phyloP scores from a whole-genome alignment of 1,139 yeast species.

The Petasospora rhodanensis region DNA sequence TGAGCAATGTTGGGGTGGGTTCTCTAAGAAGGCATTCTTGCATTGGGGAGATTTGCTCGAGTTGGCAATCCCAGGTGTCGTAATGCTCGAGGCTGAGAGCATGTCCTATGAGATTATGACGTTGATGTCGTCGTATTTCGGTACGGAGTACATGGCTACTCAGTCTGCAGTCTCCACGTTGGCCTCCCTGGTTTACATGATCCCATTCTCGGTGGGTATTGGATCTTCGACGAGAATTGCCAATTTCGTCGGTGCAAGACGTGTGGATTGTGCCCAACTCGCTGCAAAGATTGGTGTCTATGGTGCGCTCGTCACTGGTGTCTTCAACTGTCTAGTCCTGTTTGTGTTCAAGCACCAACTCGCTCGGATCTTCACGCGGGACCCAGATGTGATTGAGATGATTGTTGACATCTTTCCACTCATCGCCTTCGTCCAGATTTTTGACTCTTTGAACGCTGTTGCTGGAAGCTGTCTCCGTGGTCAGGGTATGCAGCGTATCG shows the following conservation, averaged over 20 bases:
- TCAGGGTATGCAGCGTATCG: conserved; percentile 79
- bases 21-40: conserved; percentile 41
- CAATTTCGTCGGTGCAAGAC: conserved; percentile 78
- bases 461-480: conserved; percentile 85
- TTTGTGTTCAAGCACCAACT: conserved; percentile 49
- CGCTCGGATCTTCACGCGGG: conserved; percentile 67
- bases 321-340: conserved; percentile 49
- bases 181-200: conserved; percentile 76
- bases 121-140: conserved; percentile 70
- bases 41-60: conserved; percentile 59
- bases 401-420: conserved; percentile 60
- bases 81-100: conserved; percentile 73
- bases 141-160: conserved; percentile 80
- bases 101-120: conserved; percentile 71
- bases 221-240: conserved; percentile 88
- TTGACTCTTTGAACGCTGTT: conserved; percentile 79
- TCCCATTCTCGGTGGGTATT: conserved; percentile 85
- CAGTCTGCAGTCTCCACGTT: conserved; percentile 83
- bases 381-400: conserved; percentile 52
- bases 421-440: conserved; percentile 67
- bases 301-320: conserved; percentile 56
- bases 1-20: conserved; percentile 69
- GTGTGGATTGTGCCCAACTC: conserved; percentile 55
- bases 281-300: conserved; percentile 62
- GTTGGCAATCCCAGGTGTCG: conserved; percentile 67